These are phyloP conservation scores for Fusarium tuaranense DNA, from an alignment of 2,329 filamentous ascomycete genomes.

Conservation along the genomic window DNA sequence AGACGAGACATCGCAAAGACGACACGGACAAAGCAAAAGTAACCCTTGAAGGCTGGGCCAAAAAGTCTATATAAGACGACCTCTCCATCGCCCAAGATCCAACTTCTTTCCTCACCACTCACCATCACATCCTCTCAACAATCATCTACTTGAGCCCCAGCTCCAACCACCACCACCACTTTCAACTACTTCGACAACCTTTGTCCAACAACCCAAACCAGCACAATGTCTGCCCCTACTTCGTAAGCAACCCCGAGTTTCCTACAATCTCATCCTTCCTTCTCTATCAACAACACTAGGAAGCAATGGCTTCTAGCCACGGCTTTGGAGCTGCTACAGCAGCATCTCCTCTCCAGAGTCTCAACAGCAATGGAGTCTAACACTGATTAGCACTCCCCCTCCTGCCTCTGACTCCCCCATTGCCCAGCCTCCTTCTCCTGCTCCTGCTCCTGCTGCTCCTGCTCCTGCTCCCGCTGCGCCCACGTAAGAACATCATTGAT, in stretches of 20 bases:
- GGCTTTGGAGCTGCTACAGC: slow-evolving; percentile 13
- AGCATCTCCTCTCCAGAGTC: slow-evolving; percentile 6
- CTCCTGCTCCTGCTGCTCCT: slow-evolving; percentile 26
- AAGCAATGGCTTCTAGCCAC: slow-evolving; percentile 5
- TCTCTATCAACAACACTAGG: background rate
- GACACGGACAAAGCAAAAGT: slow-evolving; percentile 12
- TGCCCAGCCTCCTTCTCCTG: slow-evolving; percentile 36
- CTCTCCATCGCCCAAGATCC: slow-evolving; percentile 22
- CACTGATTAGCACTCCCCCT: slow-evolving; percentile 41
- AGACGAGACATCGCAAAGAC: slow-evolving; percentile 15
- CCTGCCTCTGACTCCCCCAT: slow-evolving; percentile 34
- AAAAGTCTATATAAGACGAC: slow-evolving; percentile 42
- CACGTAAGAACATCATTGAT: slow-evolving; percentile 33
- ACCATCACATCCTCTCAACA: slow-evolving; percentile 39
- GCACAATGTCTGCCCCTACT: slow-evolving; percentile 44
- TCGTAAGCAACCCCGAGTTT: slow-evolving; percentile 34
- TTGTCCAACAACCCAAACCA: slow-evolving; percentile 32
- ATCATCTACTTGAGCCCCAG: slow-evolving; percentile 40
- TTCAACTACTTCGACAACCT: slow-evolving; percentile 30
- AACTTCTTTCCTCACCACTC: slow-evolving; percentile 36
- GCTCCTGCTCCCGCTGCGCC: slow-evolving; percentile 24
- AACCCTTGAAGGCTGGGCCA: slow-evolving; percentile 7
- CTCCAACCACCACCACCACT: slow-evolving; percentile 28
- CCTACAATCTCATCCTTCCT: background rate
- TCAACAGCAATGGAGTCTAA: slow-evolving; percentile 28